Percentiles rank a stretch among this genome's conserved stretches.
Evolutionary conservation across 1,139 yeast genomes (phyloP).

Genomic region (Hyphopichia pseudoburtonii): DNA sequence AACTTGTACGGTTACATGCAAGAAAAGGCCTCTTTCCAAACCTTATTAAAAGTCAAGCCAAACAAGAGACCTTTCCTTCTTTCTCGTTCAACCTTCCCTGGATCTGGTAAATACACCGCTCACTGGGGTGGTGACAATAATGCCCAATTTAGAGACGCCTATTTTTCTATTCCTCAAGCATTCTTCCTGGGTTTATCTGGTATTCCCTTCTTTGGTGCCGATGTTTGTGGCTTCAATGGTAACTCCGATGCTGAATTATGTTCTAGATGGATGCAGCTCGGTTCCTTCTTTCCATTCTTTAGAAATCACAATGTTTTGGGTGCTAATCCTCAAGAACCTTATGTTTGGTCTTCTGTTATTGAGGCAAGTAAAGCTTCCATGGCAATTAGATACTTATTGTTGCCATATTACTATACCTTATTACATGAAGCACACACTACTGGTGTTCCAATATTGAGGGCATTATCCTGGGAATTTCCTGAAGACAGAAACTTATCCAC

Average conservation of each 20-base stretch:
- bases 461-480: constrained; percentile 22
- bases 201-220: constrained; percentile 23
- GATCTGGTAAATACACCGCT: constrained; percentile 19
- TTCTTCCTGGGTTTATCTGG: constrained; percentile 21
- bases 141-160: constrained; percentile 19
- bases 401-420: constrained; percentile 23
- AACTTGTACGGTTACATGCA: constrained; percentile 19
- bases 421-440: constrained; percentile 20
- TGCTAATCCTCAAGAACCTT: constrained; percentile 23
- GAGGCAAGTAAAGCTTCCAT: constrained; percentile 19
- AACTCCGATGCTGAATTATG: constrained; percentile 22
- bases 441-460: constrained; percentile 21
- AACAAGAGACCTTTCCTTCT: constrained; percentile 22
- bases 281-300: constrained; percentile 24
- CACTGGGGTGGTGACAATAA: constrained; percentile 26
- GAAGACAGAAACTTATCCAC: constrained; percentile 14
- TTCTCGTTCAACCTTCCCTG: constrained; percentile 20
- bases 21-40: constrained; percentile 19
- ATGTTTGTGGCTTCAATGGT: constrained; percentile 24
- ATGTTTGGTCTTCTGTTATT: constrained; percentile 20
- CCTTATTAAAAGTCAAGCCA: constrained; percentile 16
- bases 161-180: constrained; percentile 24
- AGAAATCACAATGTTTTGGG: constrained; percentile 22
- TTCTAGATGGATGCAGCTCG: constrained; percentile 26
- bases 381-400: constrained; percentile 18